phyloP scores from a whole-genome alignment of 2,329 filamentous ascomycete genomes.

The Claviceps sp. region DNA sequence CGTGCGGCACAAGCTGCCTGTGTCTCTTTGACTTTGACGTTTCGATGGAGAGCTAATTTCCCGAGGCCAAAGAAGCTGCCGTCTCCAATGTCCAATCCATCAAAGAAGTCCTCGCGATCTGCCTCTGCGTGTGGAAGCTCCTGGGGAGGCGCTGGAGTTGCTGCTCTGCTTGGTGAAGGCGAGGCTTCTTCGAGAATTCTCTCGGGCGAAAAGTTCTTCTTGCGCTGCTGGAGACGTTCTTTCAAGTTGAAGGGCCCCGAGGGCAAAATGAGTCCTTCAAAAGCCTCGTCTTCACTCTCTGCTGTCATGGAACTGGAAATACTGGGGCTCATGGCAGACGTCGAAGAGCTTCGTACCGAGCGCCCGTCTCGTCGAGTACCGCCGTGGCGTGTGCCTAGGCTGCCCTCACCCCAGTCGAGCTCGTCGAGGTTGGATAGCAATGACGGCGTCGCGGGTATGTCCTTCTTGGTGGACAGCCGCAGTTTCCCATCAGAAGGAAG shows the following conservation, averaged over 20 bases:
- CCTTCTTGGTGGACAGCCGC: slow-evolving; percentile 46
- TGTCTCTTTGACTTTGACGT: slow-evolving; percentile 73
- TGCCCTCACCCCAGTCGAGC: slow-evolving; percentile 89
- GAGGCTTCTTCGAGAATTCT: slow-evolving; percentile 26
- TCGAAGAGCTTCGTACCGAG: slow-evolving; percentile 72
- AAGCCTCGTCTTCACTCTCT: slow-evolving; percentile 86
- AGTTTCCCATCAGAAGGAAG: slow-evolving; percentile 54
- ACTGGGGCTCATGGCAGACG: slow-evolving; percentile 83
- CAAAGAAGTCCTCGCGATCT: slow-evolving; percentile 66
- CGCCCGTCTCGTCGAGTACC: slow-evolving; percentile 71
- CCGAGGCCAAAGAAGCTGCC: slow-evolving; percentile 68
- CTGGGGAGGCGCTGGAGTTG: slow-evolving; percentile 9
- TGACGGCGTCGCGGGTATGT: slow-evolving; percentile 47
- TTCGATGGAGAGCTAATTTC: slow-evolving; percentile 78
- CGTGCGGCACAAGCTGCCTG: slow-evolving; percentile 56
- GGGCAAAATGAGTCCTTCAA: slow-evolving; percentile 81
- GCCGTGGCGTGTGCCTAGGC: slow-evolving; percentile 78
- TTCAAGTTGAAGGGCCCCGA: slow-evolving; percentile 72
- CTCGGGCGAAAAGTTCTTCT: slow-evolving; percentile 45
- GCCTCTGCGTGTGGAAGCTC: slow-evolving; percentile 23
- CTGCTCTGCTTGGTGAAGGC: not conserved
- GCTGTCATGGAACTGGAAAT: slow-evolving; percentile 80
- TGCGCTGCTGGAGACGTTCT: slow-evolving; percentile 61
- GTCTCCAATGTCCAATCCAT: slow-evolving; percentile 75
- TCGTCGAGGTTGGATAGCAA: slow-evolving; percentile 50